These are phyloP conservation scores for Spencermartinsiella europaea DNA, from an alignment of 805 yeast genomes.

Conservation along the genomic window DNA sequence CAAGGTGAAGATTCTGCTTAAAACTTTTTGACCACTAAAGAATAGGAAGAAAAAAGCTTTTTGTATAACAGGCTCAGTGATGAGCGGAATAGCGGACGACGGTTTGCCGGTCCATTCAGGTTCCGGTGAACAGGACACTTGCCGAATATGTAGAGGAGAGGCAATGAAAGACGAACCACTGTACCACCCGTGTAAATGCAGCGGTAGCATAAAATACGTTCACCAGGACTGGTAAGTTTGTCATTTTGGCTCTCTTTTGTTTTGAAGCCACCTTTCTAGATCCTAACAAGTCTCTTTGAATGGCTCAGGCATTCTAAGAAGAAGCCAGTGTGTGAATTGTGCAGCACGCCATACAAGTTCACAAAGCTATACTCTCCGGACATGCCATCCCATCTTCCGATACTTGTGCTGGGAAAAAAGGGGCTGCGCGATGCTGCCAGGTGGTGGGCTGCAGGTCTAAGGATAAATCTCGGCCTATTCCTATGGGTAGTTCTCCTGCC, in stretches of 20 bases:
- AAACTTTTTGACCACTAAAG: too few relatives aligned
- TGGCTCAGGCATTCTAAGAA: conserved; percentile 75
- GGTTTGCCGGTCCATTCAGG: background rate
- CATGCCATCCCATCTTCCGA: conserved; percentile 63
- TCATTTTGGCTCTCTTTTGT: too few relatives aligned
- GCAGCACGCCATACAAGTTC: conserved; percentile 69
- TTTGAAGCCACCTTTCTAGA: too few relatives aligned
- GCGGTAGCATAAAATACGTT: conserved; percentile 87
- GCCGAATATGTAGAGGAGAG: conserved; percentile 94
- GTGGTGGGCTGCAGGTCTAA: conserved; percentile 17
- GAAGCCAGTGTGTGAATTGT: conserved; percentile 75
- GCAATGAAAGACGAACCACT: conserved; percentile 74
- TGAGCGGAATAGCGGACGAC: background rate
- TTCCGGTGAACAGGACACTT: conserved; percentile 37
- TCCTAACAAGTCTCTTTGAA: conserved; percentile 52
- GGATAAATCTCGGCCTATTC: conserved; percentile 17
- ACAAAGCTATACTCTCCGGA: conserved; percentile 55
- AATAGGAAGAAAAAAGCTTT: too few relatives aligned
- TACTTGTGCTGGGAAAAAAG: conserved; percentile 41
- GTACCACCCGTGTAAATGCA: conserved; percentile 87
- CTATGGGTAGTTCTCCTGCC: conserved; percentile 26
- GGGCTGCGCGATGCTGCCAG: conserved; percentile 24
- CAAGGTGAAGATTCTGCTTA: too few relatives aligned
- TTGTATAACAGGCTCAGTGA: background rate
- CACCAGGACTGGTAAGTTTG: conserved; percentile 72